A percentile compares a stretch with the other conserved stretches of the same genome.
phyloP scores from a whole-genome alignment of 2,329 filamentous ascomycete species.

The Bisporella sp. region DNA sequence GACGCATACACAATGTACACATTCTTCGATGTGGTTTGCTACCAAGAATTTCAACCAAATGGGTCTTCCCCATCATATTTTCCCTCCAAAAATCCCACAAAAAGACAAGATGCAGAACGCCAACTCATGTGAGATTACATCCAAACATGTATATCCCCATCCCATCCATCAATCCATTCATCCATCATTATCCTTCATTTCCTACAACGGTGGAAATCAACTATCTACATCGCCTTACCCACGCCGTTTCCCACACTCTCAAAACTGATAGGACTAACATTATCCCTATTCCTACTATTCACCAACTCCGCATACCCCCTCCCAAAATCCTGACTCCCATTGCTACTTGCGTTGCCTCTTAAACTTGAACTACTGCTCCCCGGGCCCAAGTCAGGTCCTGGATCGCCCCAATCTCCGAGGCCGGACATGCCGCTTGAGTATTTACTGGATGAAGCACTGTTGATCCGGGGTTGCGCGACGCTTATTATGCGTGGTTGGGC shows the following conservation, averaged over 20 bases:
- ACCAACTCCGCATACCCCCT: conserved; percentile 6
- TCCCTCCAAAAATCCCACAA: too few relatives aligned
- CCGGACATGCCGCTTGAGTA: conserved; percentile 3
- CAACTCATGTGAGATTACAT: too few relatives aligned
- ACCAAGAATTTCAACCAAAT: too few relatives aligned
- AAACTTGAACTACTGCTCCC: conserved; percentile 16
- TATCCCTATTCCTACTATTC: conserved; percentile 5
- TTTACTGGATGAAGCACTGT: background rate
- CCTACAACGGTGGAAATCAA: too few relatives aligned
- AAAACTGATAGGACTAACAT: conserved; percentile 14
- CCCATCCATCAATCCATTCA: too few relatives aligned
- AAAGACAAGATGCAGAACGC: too few relatives aligned
- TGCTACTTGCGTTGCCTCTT: conserved; percentile 12
- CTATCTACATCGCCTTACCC: conserved; percentile 17
- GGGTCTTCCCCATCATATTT: too few relatives aligned
- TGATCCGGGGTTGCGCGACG: too few relatives aligned
- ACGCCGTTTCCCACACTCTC: conserved; percentile 14
- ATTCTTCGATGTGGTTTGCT: too few relatives aligned
- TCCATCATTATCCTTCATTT: too few relatives aligned
- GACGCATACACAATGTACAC: too few relatives aligned
- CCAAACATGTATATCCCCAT: too few relatives aligned
- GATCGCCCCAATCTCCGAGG: conserved; percentile 41
- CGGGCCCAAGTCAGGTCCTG: conserved; percentile 46
- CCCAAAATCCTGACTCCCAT: background rate
- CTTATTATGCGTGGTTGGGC: background rate